A percentile compares a stretch with the other conserved stretches of the same genome.
Conservation (phyloP, 2,329 filamentous ascomycete species). For the Venturia asperata region DNA sequence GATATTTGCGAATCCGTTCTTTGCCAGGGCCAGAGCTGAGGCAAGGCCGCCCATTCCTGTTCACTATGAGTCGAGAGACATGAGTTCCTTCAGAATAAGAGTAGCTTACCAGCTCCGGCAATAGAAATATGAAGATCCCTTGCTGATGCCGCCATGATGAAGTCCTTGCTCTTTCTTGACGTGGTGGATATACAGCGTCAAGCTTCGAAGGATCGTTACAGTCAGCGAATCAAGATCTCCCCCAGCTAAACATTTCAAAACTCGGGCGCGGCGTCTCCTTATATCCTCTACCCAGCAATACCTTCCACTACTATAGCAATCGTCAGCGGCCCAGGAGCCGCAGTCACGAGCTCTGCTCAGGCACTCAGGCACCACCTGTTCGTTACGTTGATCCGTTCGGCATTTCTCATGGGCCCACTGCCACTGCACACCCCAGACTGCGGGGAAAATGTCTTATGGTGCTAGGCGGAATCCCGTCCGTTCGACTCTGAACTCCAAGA, state of each 20-base stretch:
- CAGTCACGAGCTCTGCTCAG: background rate
- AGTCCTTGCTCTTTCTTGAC: constrained; percentile 2
- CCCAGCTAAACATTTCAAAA: background rate
- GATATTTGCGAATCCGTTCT: constrained; percentile 67
- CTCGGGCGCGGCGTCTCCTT: background rate
- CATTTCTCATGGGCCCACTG: background rate
- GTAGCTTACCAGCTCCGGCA: constrained; percentile 42
- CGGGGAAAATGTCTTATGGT: background rate
- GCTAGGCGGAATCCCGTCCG: background rate
- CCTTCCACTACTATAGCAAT: background rate
- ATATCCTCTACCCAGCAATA: background rate
- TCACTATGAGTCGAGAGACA: background rate
- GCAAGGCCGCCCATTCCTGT: constrained; percentile 73
- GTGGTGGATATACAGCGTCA: background rate
- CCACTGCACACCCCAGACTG: background rate
- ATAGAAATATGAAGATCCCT: constrained; percentile 37
- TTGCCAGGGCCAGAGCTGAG: constrained; percentile 64
- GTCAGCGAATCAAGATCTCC: background rate
- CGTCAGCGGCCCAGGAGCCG: background rate
- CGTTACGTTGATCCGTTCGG: constrained; percentile 1
- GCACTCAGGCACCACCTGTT: background rate
- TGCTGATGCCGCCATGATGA: background rate
- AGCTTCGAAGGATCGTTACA: background rate
- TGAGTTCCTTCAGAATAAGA: background rate
- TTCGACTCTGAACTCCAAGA: background rate